Base-by-base conservation (phyloP, 495 filamentous ascomycete genomes). In the Daldinia concentrica region DNA sequence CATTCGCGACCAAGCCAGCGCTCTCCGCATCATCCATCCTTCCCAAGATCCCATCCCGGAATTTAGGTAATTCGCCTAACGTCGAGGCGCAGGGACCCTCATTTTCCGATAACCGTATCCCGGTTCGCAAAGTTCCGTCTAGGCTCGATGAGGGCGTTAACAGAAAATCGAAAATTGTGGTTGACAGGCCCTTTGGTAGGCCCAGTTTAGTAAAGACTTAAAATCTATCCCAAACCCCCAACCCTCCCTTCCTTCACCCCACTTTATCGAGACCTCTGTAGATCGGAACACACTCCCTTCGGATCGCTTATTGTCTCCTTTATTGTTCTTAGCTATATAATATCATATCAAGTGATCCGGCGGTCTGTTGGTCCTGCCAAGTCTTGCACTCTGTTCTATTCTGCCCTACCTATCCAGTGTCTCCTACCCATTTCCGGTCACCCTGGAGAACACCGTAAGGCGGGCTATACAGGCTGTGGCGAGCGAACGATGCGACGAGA, bases 21-120 rank as follows among this genome's bases (percentile, higher is more conserved):
- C 24, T 30, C 50, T 30, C 50, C 50, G 24, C 50, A 54, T 17
- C 50, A 30, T 54, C 50, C 50, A 30, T 54, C 50, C 50, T 54
- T 30, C 12, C 27, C 50, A 30, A 30, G 50, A 30, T 54, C 7
- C 43, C 41, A 50, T n/a, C 12, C 6, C n/a, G 24, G 29, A n/a
- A 34, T 58, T 14, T 15, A 36, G 34, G 34, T 4, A 72, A 37
- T 72, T 11, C 51, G 60, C 64, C 60, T 37, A 51, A 45, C 43
- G 37, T 24, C 7, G 55, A 68, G 69, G 69, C 69, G 69, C 60
- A 72, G 64, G 30, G 58, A 24, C 17, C 56, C 59, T 60, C 55
- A 11, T 24, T 48, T 48, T 22, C 43, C 43, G 43, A 48, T 48
- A 22, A 22, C 19, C 19, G 17, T 37, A 51, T 41, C 56, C 50